A percentile compares a stretch with the other conserved stretches of the same genome.
Evolutionary conservation across 1,284 basidiomycete genomes (phyloP).

Genomic region (Cryptococcus jaspeensis): DNA sequence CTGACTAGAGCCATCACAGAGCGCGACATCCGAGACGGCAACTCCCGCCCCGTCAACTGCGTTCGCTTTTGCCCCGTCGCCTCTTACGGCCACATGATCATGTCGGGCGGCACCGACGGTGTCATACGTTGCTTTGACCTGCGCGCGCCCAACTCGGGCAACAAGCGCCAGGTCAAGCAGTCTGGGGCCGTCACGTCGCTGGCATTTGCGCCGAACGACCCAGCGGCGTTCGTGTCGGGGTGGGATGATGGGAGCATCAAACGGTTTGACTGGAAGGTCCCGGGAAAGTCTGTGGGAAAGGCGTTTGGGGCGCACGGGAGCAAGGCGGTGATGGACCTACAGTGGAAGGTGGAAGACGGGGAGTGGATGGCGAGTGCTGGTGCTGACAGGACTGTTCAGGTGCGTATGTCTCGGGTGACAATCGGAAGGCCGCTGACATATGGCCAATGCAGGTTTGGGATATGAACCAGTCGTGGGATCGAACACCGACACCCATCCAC

Average conservation of each 20-base stretch:
- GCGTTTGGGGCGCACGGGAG: constrained; percentile 74
- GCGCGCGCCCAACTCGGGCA: constrained; percentile 65
- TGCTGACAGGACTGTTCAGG: constrained; percentile 77
- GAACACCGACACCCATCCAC: constrained; percentile 60
- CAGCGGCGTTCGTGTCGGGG: constrained; percentile 70
- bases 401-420: constrained; percentile 39
- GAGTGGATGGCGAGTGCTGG: constrained; percentile 78
- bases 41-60: constrained; percentile 68
- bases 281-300: constrained; percentile 63
- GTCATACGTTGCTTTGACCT: constrained; percentile 60
- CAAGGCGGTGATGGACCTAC: constrained; percentile 67
- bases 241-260: constrained; percentile 67
- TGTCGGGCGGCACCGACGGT: constrained; percentile 80
- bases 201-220: constrained; percentile 67
- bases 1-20: too few relatives aligned
- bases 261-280: constrained; percentile 76
- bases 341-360: constrained; percentile 59
- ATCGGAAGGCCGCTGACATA: background rate
- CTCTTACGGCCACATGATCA: constrained; percentile 65
- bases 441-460: constrained; percentile 68
- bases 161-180: constrained; percentile 67
- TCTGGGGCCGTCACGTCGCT: constrained; percentile 69
- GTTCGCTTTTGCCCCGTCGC: constrained; percentile 60
- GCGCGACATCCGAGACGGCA: too few relatives aligned
- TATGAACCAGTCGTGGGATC: constrained; percentile 57